phyloP scores from a whole-genome alignment of 23 red algal species.

The Gracilaria caudata region DNA sequence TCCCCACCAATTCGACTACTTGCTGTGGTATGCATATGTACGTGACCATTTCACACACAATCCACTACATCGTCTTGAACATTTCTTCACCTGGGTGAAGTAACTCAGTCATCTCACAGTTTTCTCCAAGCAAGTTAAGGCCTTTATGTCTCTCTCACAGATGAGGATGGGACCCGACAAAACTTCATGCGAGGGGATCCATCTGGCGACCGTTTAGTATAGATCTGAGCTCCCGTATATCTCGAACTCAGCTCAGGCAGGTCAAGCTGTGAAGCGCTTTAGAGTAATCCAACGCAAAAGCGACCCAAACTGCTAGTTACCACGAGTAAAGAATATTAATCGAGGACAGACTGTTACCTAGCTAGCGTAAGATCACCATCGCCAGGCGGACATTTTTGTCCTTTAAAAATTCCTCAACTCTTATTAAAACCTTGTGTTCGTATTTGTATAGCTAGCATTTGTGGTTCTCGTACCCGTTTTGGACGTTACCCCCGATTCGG shows the following conservation, averaged over 20 bases:
- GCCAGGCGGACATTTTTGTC: neutral
- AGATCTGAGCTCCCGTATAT: no score
- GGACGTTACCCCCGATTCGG: conserved; percentile 3
- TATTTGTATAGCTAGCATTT: conserved; percentile 19
- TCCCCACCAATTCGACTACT: no score
- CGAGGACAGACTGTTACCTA: conserved; percentile 11
- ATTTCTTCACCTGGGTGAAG: no score
- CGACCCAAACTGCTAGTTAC: neutral
- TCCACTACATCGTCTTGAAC: no score
- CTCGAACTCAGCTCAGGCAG: neutral
- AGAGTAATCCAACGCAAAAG: neutral
- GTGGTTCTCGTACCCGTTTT: conserved; percentile 26
- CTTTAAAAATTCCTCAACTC: neutral
- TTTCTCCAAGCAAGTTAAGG: no score
- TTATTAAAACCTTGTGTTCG: conserved; percentile 15
- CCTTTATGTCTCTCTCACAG: no score
- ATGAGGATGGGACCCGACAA: no score
- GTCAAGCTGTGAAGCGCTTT: neutral
- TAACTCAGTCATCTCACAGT: no score
- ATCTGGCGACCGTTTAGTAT: no score
- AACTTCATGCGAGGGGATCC: no score
- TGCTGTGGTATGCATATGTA: no score
- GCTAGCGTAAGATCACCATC: neutral
- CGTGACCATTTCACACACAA: no score
- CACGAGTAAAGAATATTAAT: conserved; percentile 6